Conservation (phyloP, 495 filamentous ascomycete species). For the Cercophora samala region DNA sequence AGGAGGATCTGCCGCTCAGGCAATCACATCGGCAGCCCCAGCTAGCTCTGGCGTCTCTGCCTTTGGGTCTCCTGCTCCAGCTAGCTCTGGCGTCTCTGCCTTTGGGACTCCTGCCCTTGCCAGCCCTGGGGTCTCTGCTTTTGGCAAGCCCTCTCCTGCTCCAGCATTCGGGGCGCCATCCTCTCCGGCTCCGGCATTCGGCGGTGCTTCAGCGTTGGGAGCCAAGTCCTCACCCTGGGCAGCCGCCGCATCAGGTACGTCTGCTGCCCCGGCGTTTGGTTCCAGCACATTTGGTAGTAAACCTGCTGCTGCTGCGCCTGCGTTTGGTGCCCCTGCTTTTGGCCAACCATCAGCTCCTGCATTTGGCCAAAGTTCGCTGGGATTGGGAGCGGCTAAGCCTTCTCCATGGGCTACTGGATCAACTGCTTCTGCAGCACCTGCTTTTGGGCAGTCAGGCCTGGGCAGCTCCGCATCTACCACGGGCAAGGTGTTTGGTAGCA, state of each 20-base stretch:
- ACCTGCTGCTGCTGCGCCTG: constrained; percentile 33
- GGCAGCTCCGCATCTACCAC: constrained; percentile 17
- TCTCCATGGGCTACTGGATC: constrained; percentile 45
- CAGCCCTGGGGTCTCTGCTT: constrained; percentile 35
- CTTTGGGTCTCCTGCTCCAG: constrained; percentile 28
- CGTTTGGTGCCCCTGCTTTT: constrained; percentile 40
- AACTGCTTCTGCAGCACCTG: constrained; percentile 28
- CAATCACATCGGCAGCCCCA: constrained; percentile 28
- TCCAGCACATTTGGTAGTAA: constrained; percentile 38
- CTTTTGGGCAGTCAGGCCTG: constrained; percentile 44
- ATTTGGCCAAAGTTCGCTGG: constrained; percentile 50
- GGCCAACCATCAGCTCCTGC: constrained; percentile 41
- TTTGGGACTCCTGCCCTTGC: constrained; percentile 27
- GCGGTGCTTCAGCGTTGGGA: constrained; percentile 38
- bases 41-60: constrained; percentile 27
- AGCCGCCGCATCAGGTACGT: constrained; percentile 26
- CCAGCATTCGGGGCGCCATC: constrained; percentile 36
- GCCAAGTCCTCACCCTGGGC: constrained; percentile 43
- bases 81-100: constrained; percentile 27
- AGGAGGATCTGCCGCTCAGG: constrained; percentile 30
- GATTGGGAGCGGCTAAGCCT: constrained; percentile 30
- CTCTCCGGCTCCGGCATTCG: constrained; percentile 34
- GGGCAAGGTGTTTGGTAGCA: constrained; percentile 38
- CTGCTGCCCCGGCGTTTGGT: constrained; percentile 39
- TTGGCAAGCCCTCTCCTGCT: constrained; percentile 29